Conservation (phyloP, 495 filamentous ascomycete genomes). For the Bathelium albidoporum region DNA sequence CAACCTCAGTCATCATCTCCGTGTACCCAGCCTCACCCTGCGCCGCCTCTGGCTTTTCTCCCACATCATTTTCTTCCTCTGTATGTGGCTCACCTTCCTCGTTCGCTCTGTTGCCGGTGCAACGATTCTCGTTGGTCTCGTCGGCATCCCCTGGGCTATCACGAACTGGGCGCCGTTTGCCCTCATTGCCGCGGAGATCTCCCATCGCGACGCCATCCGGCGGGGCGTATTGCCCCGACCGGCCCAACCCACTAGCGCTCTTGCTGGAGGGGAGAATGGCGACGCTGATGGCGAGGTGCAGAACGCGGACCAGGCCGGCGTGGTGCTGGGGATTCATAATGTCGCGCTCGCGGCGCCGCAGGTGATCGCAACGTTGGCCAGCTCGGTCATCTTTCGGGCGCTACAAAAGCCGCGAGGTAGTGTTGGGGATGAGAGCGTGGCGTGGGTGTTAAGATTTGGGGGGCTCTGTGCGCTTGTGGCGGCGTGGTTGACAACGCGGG, state of each 20-base stretch:
- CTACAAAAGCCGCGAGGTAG: slow-evolving; percentile 74
- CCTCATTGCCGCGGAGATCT: slow-evolving; percentile 79
- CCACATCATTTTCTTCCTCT: slow-evolving; percentile 64
- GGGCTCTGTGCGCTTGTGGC: slow-evolving; percentile 68
- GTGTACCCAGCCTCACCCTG: slow-evolving; percentile 72
- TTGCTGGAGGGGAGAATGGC: slow-evolving; percentile 22
- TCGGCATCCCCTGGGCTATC: slow-evolving; percentile 82
- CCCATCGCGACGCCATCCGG: slow-evolving; percentile 59
- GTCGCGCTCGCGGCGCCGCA: slow-evolving; percentile 82
- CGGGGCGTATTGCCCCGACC: slow-evolving; percentile 40
- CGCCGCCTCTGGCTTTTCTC: slow-evolving; percentile 76
- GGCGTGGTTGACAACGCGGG: slow-evolving; percentile 40
- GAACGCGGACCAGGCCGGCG: slow-evolving; percentile 65
- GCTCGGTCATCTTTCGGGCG: slow-evolving; percentile 66
- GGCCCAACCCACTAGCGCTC: too few species aligned
- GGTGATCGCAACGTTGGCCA: slow-evolving; percentile 72
- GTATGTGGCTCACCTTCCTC: slow-evolving; percentile 74
- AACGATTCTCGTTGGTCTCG: slow-evolving; percentile 61
- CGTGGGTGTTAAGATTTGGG: slow-evolving; percentile 72
- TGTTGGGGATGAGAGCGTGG: slow-evolving; percentile 75
- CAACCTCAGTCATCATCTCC: slow-evolving; percentile 36
- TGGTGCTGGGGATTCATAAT: slow-evolving; percentile 85
- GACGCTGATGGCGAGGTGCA: slow-evolving; percentile 34
- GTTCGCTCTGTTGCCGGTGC: slow-evolving; percentile 54
- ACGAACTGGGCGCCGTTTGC: slow-evolving; percentile 89